A percentile compares a stretch with the other conserved stretches of the same genome.
Conservation (phyloP, 2,329 filamentous ascomycete species). For the Penicillium psychrosexuale region DNA sequence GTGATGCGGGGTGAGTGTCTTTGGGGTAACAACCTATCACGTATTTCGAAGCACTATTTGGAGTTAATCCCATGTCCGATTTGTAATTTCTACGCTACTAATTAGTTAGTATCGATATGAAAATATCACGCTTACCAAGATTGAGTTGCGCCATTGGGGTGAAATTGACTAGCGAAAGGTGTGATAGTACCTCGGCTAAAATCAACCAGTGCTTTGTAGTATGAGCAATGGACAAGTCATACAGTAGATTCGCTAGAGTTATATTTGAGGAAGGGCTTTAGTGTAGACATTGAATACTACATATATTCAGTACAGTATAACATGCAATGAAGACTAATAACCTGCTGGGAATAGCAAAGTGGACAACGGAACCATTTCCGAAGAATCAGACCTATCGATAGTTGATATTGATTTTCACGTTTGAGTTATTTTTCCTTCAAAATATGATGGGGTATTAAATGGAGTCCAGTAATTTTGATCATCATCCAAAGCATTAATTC, state of each 20-base stretch:
- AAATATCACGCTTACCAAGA: not conserved
- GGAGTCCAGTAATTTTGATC: not conserved
- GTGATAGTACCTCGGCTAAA: not conserved
- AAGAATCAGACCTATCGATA: not conserved
- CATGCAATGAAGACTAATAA: not conserved
- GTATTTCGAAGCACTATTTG: not conserved
- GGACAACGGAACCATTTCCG: not conserved
- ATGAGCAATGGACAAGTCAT: not conserved
- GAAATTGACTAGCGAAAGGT: not conserved
- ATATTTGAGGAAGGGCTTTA: not conserved
- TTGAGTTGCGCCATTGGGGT: not conserved
- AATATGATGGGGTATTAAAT: not conserved
- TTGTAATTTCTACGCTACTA: not conserved
- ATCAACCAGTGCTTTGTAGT: not conserved
- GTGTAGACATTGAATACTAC: not conserved
- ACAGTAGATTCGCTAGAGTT: not conserved
- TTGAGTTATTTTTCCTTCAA: not conserved
- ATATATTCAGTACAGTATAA: not conserved
- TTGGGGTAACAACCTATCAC: not conserved
- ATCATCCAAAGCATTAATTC: conserved; percentile 4
- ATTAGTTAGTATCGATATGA: too few species aligned
- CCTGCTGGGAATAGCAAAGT: not conserved
- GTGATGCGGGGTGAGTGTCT: not conserved
- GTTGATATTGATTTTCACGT: not conserved
- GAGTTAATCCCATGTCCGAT: not conserved